Percentiles rank a stretch among this genome's conserved stretches.
phyloP scores from a whole-genome alignment of 192 early-diverging fungal species.

The Umbelopsis sp. region DNA sequence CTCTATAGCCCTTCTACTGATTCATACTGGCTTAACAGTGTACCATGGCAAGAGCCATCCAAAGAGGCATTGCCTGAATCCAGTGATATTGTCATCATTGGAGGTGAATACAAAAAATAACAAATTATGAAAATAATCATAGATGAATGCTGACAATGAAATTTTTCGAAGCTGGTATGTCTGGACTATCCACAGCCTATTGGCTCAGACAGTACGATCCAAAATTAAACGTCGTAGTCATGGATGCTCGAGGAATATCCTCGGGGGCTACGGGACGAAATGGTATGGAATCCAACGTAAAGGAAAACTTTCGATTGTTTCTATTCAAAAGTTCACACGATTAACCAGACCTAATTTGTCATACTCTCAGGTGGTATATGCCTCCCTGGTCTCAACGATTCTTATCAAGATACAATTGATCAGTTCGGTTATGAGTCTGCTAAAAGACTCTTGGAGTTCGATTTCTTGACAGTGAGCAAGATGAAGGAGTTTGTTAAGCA shows the following conservation, averaged over 20 bases:
- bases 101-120: slow-evolving; percentile 4
- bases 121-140: not conserved
- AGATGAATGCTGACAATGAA: not conserved
- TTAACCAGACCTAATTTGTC: not conserved
- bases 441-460: slow-evolving; percentile 23
- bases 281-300: slow-evolving; percentile 27
- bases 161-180: slow-evolving; percentile 35
- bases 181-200: slow-evolving; percentile 43
- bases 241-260: slow-evolving; percentile 48
- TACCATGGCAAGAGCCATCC: not conserved
- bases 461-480: slow-evolving; percentile 5
- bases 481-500: slow-evolving; percentile 19
- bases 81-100: slow-evolving; percentile 32
- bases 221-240: slow-evolving; percentile 35
- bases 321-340: not conserved
- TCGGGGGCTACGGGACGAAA: slow-evolving; percentile 63
- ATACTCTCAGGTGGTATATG: slow-evolving; percentile 26
- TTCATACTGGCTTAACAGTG: slow-evolving; percentile 10
- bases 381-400: slow-evolving; percentile 27
- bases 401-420: slow-evolving; percentile 13
- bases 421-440: slow-evolving; percentile 18
- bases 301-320: not conserved
- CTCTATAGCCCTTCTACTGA: not conserved
- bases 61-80: not conserved
- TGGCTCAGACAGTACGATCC: slow-evolving; percentile 38